Conservation (phyloP, 2,329 filamentous ascomycete genomes). For the Didymella glomerata region DNA sequence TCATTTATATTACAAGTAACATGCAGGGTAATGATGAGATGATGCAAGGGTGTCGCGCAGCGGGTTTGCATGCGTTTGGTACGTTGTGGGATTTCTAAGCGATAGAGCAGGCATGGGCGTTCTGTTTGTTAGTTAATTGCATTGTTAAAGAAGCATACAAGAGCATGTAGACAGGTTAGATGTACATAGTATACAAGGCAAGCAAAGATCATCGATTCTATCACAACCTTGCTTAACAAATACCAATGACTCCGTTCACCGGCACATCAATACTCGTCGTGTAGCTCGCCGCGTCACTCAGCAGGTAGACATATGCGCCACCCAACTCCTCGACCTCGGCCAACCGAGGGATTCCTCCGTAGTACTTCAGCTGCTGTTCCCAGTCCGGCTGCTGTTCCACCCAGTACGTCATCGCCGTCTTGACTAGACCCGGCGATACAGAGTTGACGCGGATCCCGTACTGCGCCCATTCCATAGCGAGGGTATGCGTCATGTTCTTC, state of each 20-base stretch:
- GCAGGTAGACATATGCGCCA: slow-evolving; percentile 65
- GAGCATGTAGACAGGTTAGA: slow-evolving; percentile 12
- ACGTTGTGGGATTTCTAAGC: slow-evolving; percentile 48
- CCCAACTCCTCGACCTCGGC: slow-evolving; percentile 64
- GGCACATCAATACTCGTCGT: slow-evolving; percentile 62
- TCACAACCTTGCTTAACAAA: slow-evolving; percentile 25
- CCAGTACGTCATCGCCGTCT: slow-evolving; percentile 54
- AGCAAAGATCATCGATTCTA: background rate
- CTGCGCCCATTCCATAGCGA: slow-evolving; percentile 53
- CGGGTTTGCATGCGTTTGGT: slow-evolving; percentile 47
- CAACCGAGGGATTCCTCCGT: slow-evolving; percentile 64
- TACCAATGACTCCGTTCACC: slow-evolving; percentile 49
- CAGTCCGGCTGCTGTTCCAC: slow-evolving; percentile 63
- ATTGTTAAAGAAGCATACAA: slow-evolving; percentile 3
- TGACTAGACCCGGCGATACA: slow-evolving; percentile 49
- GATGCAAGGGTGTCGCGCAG: slow-evolving; percentile 47
- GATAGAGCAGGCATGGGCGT: background rate
- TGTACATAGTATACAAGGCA: background rate
- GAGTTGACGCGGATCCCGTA: slow-evolving; percentile 52
- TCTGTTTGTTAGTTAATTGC: background rate
- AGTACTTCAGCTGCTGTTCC: slow-evolving; percentile 66
- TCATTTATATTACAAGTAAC: slow-evolving; percentile 50
- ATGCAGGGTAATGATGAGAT: slow-evolving; percentile 50
- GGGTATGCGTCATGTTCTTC: slow-evolving; percentile 55
- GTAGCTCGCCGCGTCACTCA: slow-evolving; percentile 63